Conservation (phyloP, 2,329 filamentous ascomycete species). For the Exserohilum turcica region DNA sequence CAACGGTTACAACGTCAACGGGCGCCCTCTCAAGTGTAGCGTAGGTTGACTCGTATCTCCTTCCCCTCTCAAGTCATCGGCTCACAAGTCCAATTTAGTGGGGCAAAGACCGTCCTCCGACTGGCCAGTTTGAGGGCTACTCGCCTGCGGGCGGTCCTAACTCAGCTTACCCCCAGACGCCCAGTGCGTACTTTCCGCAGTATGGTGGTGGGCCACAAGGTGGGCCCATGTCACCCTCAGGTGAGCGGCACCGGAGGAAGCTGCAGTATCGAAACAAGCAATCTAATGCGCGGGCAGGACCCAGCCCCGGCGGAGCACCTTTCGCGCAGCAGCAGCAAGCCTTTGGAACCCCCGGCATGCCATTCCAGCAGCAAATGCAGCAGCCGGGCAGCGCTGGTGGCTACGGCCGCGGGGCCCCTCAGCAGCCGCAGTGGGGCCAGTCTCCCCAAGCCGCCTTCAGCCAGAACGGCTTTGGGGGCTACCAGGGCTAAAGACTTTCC, state of each 20-base stretch:
- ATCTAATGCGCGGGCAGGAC: constrained; percentile 53
- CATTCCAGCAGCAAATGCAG: constrained; percentile 52
- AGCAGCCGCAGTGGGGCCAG: constrained; percentile 60
- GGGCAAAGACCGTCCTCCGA: constrained; percentile 98
- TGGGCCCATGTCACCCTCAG: constrained; percentile 64
- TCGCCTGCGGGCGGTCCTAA: constrained; percentile 75
- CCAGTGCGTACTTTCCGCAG: constrained; percentile 87
- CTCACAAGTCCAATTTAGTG: constrained; percentile 66
- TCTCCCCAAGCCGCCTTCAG: constrained; percentile 54
- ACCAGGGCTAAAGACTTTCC: constrained; percentile 58
- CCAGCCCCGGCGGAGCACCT: constrained; percentile 65
- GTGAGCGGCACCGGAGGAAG: constrained; percentile 49
- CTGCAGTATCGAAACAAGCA: constrained; percentile 44
- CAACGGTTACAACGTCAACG: constrained; percentile 97
- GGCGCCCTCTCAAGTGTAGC: constrained; percentile 95
- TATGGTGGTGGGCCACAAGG: constrained; percentile 71
- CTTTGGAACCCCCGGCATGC: constrained; percentile 65
- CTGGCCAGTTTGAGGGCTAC: constrained; percentile 79
- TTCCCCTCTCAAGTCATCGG: constrained; percentile 22
- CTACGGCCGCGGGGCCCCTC: constrained; percentile 75
- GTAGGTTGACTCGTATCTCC: constrained; percentile 64
- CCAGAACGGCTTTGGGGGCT: constrained; percentile 63
- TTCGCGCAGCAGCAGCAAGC: constrained; percentile 60
- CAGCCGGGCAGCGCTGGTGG: constrained; percentile 73
- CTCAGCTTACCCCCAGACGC: constrained; percentile 77